These are phyloP conservation scores for Spergularia bocconei DNA, from an alignment of 148 eudicot species.

Conservation along the genomic window DNA sequence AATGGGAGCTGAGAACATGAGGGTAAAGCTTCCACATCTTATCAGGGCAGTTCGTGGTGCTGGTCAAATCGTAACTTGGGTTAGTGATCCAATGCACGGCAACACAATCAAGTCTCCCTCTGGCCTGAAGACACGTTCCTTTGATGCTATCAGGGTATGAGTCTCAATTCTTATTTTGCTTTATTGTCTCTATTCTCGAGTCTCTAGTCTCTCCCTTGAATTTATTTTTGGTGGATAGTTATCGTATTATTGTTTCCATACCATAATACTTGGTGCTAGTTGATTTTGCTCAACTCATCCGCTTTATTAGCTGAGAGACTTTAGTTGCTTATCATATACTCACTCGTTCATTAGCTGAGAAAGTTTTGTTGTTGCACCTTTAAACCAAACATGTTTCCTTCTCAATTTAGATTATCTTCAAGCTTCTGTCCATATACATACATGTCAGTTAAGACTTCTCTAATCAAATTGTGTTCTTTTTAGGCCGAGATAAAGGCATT, in stretches of 20 bases:
- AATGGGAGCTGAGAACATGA: constrained; percentile 83
- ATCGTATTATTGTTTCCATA: too few species aligned
- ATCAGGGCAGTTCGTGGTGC: constrained; percentile 64
- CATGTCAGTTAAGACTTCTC: neutral
- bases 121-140: constrained; percentile 70
- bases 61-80: constrained; percentile 74
- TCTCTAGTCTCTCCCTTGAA: neutral
- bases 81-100: constrained; percentile 74
- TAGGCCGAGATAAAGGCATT: constrained; percentile 75
- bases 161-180: neutral
- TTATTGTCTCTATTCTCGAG: neutral
- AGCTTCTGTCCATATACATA: neutral
- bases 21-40: constrained; percentile 69
- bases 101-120: constrained; percentile 72
- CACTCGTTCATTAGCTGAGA: too few species aligned
- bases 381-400: neutral
- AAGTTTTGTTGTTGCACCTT: neutral
- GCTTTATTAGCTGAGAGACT: too few species aligned
- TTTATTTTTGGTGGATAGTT: neutral
- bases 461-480: constrained; percentile 2
- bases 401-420: neutral
- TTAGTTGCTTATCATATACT: neutral
- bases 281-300: too few species aligned
- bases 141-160: constrained; percentile 66
- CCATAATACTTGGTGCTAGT: too few species aligned